Percentiles rank a stretch among this genome's conserved stretches.
Evolutionary conservation across 306 rosid species (phyloP).

Genomic region (Senna siamea): DNA sequence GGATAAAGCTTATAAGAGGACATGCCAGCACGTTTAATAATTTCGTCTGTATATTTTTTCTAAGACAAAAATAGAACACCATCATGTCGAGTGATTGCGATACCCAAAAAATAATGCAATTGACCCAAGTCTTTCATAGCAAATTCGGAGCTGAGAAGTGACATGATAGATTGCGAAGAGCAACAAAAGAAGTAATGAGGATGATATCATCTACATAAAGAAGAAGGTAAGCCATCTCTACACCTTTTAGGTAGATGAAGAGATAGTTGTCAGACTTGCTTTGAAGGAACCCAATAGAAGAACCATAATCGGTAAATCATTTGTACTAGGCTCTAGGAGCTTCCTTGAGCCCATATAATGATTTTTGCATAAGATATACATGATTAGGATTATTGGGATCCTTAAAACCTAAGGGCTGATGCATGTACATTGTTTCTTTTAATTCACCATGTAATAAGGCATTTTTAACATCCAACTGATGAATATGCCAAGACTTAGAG

Average conservation of each 20-base stretch:
- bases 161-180: too few relatives aligned
- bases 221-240: neutral
- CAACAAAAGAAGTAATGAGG: neutral
- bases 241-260: neutral
- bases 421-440: constrained; percentile 4
- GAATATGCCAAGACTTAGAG: neutral
- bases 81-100: neutral
- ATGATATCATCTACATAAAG: neutral
- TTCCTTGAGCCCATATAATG: neutral
- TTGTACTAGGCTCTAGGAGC: constrained; percentile 1
- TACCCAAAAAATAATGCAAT: neutral
- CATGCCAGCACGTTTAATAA: neutral
- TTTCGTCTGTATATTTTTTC: neutral
- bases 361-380: neutral
- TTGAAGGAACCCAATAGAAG: neutral
- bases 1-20: too few relatives aligned
- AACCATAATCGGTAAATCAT: neutral
- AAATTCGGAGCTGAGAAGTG: too few relatives aligned
- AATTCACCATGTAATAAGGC: neutral
- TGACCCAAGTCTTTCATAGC: neutral
- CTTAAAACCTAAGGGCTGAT: neutral
- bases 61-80: constrained; percentile 3
- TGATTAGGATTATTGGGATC: neutral
- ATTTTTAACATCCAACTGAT: too few relatives aligned
- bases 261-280: neutral